A percentile compares a stretch with the other conserved stretches of the same genome.
phyloP scores from a whole-genome alignment of 1,284 basidiomycete species.

The Caloboletus firmus region DNA sequence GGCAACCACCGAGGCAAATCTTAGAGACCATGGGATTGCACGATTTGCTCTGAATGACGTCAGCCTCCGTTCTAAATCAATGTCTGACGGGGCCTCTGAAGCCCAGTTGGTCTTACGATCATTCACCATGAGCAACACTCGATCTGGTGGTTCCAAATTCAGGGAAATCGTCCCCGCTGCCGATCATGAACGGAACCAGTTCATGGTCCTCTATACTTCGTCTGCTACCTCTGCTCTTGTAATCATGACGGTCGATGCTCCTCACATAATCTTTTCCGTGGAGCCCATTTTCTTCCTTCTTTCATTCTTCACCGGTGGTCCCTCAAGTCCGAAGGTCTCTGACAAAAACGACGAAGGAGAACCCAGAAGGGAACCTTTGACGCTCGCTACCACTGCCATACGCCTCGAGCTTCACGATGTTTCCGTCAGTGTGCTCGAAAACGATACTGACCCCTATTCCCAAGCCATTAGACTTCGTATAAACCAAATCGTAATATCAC shows the following conservation, averaged over 20 bases:
- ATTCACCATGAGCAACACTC: slow-evolving; percentile 89
- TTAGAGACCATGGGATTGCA: slow-evolving; percentile 83
- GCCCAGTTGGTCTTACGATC: slow-evolving; percentile 87
- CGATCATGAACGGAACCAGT: slow-evolving; percentile 87
- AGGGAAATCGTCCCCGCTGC: slow-evolving; percentile 95
- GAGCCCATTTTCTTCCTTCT: slow-evolving; percentile 90
- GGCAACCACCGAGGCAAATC: slow-evolving; percentile 58
- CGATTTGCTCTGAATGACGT: slow-evolving; percentile 84
- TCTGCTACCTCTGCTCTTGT: slow-evolving; percentile 72
- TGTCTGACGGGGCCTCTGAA: slow-evolving; percentile 83
- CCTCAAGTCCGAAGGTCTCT: slow-evolving; percentile 34
- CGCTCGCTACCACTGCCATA: slow-evolving; percentile 50
- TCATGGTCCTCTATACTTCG: slow-evolving; percentile 90
- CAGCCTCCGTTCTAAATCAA: slow-evolving; percentile 78
- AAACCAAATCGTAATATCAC: slow-evolving; percentile 85
- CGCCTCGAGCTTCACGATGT: slow-evolving; percentile 92
- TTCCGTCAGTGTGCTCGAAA: slow-evolving; percentile 87
- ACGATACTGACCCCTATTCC: slow-evolving; percentile 77
- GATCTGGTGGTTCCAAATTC: slow-evolving; percentile 82
- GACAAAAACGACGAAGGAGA: slow-evolving; percentile 20
- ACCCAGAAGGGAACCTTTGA: slow-evolving; percentile 15
- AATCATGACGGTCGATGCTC: slow-evolving; percentile 90
- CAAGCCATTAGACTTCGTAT: slow-evolving; percentile 89
- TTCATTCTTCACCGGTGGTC: slow-evolving; percentile 79
- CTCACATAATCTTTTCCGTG: slow-evolving; percentile 90